Evolutionary conservation across 2,329 filamentous ascomycete species (phyloP).

Genomic region (Lachnellula willkommii): DNA sequence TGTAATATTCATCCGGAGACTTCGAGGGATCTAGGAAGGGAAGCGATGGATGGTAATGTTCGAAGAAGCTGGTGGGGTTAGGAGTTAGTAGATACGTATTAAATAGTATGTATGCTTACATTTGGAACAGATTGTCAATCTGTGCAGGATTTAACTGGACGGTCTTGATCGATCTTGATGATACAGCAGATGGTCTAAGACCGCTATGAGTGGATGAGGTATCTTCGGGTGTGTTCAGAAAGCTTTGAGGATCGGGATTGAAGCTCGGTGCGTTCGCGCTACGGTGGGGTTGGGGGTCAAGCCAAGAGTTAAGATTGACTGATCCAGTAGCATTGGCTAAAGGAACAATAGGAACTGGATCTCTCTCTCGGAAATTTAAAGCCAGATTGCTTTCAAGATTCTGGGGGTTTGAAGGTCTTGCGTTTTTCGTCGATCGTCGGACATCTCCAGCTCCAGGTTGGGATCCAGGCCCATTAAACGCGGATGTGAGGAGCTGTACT

Average conservation of each 20-base stretch:
- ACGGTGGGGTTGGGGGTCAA: not conserved
- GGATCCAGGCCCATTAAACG: not conserved
- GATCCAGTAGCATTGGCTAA: not conserved
- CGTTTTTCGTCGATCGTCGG: too few species aligned
- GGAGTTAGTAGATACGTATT: not conserved
- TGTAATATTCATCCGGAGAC: slow-evolving; percentile 16
- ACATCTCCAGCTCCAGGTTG: not conserved
- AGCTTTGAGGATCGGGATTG: not conserved
- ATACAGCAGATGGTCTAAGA: not conserved
- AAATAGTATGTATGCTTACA: slow-evolving; percentile 1
- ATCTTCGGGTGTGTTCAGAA: not conserved
- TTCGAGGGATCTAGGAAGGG: slow-evolving; percentile 8
- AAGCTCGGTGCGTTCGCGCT: not conserved
- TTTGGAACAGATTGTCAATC: slow-evolving; percentile 11
- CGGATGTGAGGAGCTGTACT: slow-evolving; percentile 6
- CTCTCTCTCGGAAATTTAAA: not conserved
- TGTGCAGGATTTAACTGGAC: slow-evolving; percentile 1
- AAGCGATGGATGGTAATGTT: slow-evolving; percentile 13
- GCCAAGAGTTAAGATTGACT: not conserved
- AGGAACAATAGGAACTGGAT: not conserved
- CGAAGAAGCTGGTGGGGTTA: slow-evolving; percentile 12
- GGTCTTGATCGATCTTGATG: slow-evolving; percentile 4
- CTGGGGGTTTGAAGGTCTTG: not conserved
- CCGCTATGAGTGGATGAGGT: not conserved
- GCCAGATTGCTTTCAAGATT: not conserved